Evolutionary conservation across 441 rosid genomes (phyloP).

Genomic region (Erodium texanum): DNA sequence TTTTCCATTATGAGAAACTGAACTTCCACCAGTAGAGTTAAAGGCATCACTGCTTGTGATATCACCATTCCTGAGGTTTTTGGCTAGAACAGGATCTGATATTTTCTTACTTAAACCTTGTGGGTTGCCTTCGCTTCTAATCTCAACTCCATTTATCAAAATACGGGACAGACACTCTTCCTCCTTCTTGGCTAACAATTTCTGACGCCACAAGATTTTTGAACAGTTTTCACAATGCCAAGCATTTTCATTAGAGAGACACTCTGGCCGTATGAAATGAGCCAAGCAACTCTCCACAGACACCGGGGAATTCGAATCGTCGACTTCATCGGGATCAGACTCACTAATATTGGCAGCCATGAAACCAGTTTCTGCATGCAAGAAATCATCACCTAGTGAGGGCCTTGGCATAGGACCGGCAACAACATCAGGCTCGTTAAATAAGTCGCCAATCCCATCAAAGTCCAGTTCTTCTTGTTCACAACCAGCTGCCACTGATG

Average conservation of each 20-base stretch:
- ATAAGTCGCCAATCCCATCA: constrained; percentile 61
- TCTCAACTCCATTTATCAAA: too few species aligned
- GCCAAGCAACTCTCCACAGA: constrained; percentile 82
- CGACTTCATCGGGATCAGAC: constrained; percentile 93
- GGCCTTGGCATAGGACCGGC: constrained; percentile 53
- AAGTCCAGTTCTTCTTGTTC: constrained; percentile 51
- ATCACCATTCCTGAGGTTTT: constrained; percentile 22
- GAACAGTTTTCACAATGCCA: constrained; percentile 91
- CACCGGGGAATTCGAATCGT: constrained; percentile 69
- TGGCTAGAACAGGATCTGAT: constrained; percentile 18
- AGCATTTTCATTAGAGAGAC: constrained; percentile 80
- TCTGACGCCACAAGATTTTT: constrained; percentile 33
- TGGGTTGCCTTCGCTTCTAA: too few species aligned
- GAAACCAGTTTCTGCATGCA: constrained; percentile 31
- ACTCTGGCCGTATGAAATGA: constrained; percentile 70
- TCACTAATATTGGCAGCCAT: constrained; percentile 49
- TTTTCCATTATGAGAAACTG: too few species aligned
- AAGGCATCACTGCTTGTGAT: constrained; percentile 6
- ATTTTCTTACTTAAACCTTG: too few species aligned
- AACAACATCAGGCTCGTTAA: constrained; percentile 67
- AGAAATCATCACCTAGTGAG: constrained; percentile 26
- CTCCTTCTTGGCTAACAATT: constrained; percentile 10
- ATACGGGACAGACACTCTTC: too few species aligned
- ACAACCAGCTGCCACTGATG: constrained; percentile 38
- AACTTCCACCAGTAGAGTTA: too few species aligned